These are phyloP conservation scores for Hyaloscypha finlandica DNA, from an alignment of 495 filamentous ascomycete species.

Conservation along the genomic window DNA sequence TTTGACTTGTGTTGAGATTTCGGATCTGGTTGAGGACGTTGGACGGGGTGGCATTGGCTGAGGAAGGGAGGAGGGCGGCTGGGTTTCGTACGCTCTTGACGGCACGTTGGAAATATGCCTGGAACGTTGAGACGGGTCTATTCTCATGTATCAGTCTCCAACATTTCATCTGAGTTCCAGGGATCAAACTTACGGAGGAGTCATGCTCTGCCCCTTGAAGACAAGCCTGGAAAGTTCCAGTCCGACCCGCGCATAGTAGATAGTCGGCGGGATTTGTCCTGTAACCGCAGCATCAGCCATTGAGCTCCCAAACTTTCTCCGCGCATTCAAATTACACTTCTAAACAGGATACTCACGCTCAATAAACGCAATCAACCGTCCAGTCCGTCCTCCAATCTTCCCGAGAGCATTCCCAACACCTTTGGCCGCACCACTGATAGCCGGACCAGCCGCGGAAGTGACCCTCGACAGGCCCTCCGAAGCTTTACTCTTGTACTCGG, in stretches of 20 bases:
- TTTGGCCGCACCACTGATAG: slow-evolving; percentile 68
- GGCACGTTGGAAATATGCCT: slow-evolving; percentile 79
- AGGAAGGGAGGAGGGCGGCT: slow-evolving; percentile 37
- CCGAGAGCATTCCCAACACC: slow-evolving; percentile 63
- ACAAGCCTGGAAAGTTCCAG: slow-evolving; percentile 85
- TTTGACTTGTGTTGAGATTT: slow-evolving; percentile 67
- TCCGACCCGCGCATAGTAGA: slow-evolving; percentile 91
- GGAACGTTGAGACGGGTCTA: slow-evolving; percentile 79
- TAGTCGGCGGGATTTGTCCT: slow-evolving; percentile 82
- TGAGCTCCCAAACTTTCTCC: slow-evolving; percentile 17
- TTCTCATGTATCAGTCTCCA: background rate
- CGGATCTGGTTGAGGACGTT: slow-evolving; percentile 62
- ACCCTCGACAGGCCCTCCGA: slow-evolving; percentile 84
- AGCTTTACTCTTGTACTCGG: slow-evolving; percentile 72
- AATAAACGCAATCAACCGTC: slow-evolving; percentile 74
- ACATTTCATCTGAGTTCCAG: background rate
- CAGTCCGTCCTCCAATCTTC: slow-evolving; percentile 83
- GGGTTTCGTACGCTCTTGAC: slow-evolving; percentile 71
- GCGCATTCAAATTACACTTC: slow-evolving; percentile 5
- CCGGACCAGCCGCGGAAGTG: slow-evolving; percentile 75
- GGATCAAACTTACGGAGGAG: slow-evolving; percentile 75
- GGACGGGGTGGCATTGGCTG: slow-evolving; percentile 26
- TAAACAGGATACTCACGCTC: slow-evolving; percentile 68
- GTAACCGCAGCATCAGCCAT: slow-evolving; percentile 34
- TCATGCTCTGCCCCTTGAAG: slow-evolving; percentile 87